Percentiles rank a stretch among this genome's conserved stretches.
phyloP scores from a whole-genome alignment of 2,329 filamentous ascomycete genomes.

The Elsinoe arachidis region DNA sequence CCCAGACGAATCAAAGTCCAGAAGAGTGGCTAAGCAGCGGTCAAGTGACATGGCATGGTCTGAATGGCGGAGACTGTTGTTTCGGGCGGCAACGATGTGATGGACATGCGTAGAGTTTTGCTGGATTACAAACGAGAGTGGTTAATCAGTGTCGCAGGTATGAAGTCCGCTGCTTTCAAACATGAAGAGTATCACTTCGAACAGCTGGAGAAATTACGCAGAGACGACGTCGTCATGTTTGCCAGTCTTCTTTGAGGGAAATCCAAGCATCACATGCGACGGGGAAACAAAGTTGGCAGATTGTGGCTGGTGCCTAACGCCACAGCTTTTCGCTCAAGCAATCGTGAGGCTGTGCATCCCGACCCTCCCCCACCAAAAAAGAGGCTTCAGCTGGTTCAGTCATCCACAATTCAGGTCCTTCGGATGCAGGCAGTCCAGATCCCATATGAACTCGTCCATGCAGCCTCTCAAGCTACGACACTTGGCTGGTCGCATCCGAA shows the following conservation, averaged over 20 bases:
- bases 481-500: background rate
- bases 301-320: background rate
- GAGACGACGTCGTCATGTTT: background rate
- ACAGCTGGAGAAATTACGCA: background rate
- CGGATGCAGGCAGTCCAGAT: background rate
- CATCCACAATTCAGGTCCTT: background rate
- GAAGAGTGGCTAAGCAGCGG: conserved; percentile 9
- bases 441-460: background rate
- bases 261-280: background rate
- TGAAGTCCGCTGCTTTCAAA: no score
- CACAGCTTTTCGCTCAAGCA: background rate
- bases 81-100: conserved; percentile 13
- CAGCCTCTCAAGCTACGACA: background rate
- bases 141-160: background rate
- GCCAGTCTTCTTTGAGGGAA: background rate
- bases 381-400: no score
- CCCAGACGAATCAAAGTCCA: conserved; percentile 4
- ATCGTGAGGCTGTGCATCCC: background rate
- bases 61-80: background rate
- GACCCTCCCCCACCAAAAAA: no score
- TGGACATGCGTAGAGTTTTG: background rate
- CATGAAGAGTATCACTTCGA: background rate
- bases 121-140: background rate
- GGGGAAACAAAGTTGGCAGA: background rate
- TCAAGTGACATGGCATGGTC: conserved; percentile 9